A percentile compares a stretch with the other conserved stretches of the same genome.
Conservation (phyloP, 75 land plant genomes). For the Ceratopteris richardii region DNA sequence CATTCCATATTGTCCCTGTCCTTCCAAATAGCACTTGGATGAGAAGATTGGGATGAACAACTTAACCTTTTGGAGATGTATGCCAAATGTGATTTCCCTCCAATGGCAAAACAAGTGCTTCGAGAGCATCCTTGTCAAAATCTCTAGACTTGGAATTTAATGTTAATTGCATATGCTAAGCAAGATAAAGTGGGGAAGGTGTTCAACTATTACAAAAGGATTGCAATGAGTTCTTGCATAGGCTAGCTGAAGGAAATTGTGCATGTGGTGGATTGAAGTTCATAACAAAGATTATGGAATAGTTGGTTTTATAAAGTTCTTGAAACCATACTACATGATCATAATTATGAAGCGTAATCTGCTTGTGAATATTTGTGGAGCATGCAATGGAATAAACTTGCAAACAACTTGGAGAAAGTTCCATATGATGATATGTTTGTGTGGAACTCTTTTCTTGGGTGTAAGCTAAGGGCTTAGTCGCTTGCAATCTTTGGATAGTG, state of each 20-base stretch:
- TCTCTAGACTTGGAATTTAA: too few relatives aligned
- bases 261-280: slow-evolving; percentile 72
- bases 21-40: too few relatives aligned
- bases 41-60: too few relatives aligned
- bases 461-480: slow-evolving; percentile 49
- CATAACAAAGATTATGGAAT: slow-evolving; percentile 89
- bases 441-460: slow-evolving; percentile 75
- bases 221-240: slow-evolving; percentile 41
- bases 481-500: slow-evolving; percentile 66
- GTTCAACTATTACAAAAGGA: too few relatives aligned
- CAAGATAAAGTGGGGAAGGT: too few relatives aligned
- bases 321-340: slow-evolving; percentile 81
- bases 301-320: slow-evolving; percentile 74
- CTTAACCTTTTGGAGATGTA: too few relatives aligned
- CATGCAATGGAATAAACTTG: slow-evolving; percentile 55
- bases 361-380: slow-evolving; percentile 57
- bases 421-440: slow-evolving; percentile 82
- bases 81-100: too few relatives aligned
- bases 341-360: slow-evolving; percentile 57
- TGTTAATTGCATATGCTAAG: too few relatives aligned
- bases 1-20: too few relatives aligned
- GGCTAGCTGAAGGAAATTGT: slow-evolving; percentile 67
- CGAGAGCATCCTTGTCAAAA: too few relatives aligned
- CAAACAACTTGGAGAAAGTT: slow-evolving; percentile 26
- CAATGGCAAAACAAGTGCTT: too few relatives aligned